A percentile compares a stretch with the other conserved stretches of the same genome.
Evolutionary conservation across 2,329 filamentous ascomycete species (phyloP).

Genomic region (Pleomassaria siparia): DNA sequence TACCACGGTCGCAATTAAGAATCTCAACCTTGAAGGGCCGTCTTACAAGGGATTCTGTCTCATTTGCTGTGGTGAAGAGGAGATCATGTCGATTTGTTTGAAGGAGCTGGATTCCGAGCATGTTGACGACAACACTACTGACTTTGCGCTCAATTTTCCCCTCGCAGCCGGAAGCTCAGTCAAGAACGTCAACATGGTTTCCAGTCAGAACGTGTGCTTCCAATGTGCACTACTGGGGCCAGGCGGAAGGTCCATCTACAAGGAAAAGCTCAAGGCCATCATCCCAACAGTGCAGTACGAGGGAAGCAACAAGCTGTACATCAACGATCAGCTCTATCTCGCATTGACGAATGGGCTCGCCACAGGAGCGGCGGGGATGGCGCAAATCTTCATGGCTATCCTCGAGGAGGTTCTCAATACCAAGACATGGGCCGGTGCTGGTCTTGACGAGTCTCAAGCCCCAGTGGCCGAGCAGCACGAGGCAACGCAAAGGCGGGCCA

Average conservation of each 20-base stretch:
- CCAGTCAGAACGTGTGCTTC: conserved; percentile 39
- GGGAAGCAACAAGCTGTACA: conserved; percentile 35
- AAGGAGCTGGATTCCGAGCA: conserved; percentile 25
- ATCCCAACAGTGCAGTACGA: conserved; percentile 31
- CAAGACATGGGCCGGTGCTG: conserved; percentile 32
- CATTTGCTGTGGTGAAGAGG: conserved; percentile 36
- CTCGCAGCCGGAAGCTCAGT: conserved; percentile 30
- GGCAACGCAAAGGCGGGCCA: conserved; percentile 17
- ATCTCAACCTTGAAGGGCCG: conserved; percentile 28
- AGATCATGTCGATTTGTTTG: conserved; percentile 38
- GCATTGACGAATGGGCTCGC: conserved; percentile 32
- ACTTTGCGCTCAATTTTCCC: conserved; percentile 39
- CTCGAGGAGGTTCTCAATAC: conserved; percentile 25
- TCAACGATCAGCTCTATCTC: conserved; percentile 35
- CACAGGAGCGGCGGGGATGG: conserved; percentile 31
- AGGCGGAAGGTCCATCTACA: conserved; percentile 29
- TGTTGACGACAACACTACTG: conserved; percentile 30
- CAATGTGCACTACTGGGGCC: conserved; percentile 33
- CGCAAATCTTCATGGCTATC: conserved; percentile 37
- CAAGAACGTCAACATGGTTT: conserved; percentile 29
- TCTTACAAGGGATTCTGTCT: conserved; percentile 31
- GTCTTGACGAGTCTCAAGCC: conserved; percentile 6
- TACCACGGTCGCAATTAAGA: conserved; percentile 16
- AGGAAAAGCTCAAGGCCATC: conserved; percentile 30
- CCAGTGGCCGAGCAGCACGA: conserved; percentile 16